Conservation (phyloP, 371 early-diverging fungal species). For the Homolaphlyctis polyrhiza region DNA sequence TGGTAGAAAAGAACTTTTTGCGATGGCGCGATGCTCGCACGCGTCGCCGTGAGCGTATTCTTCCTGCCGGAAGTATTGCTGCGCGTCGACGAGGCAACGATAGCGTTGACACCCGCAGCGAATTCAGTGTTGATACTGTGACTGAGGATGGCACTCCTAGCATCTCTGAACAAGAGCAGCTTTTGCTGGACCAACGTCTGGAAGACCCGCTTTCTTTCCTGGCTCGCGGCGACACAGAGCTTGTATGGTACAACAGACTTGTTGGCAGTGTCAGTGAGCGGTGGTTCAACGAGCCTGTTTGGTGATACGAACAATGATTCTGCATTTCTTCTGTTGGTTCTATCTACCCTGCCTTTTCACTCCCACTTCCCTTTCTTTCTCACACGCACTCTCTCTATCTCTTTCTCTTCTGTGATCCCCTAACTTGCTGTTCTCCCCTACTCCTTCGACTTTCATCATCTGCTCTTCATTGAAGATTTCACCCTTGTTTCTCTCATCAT, state of each 20-base stretch:
- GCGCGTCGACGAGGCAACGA: not conserved
- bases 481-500: too few species aligned
- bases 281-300: constrained; percentile 21
- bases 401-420: too few species aligned
- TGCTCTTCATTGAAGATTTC: too few species aligned
- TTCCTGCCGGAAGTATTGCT: constrained; percentile 4
- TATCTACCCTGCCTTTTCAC: too few species aligned
- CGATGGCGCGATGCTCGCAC: constrained; percentile 27
- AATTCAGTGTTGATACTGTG: not conserved
- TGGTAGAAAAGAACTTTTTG: constrained; percentile 32
- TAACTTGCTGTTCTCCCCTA: too few species aligned
- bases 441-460: too few species aligned
- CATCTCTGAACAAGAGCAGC: constrained; percentile 7
- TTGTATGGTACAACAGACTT: constrained; percentile 28
- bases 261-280: constrained; percentile 24
- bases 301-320: too few species aligned
- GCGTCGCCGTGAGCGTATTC: constrained; percentile 13
- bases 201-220: constrained; percentile 27
- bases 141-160: not conserved
- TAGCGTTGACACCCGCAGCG: constrained; percentile 1
- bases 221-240: constrained; percentile 25
- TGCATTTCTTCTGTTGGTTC: too few species aligned
- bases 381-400: too few species aligned
- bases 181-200: constrained; percentile 11
- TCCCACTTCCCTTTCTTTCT: too few species aligned